These are phyloP conservation scores for Apophysomyces sp. DNA, from an alignment of 371 early-diverging fungal species.

Conservation along the genomic window DNA sequence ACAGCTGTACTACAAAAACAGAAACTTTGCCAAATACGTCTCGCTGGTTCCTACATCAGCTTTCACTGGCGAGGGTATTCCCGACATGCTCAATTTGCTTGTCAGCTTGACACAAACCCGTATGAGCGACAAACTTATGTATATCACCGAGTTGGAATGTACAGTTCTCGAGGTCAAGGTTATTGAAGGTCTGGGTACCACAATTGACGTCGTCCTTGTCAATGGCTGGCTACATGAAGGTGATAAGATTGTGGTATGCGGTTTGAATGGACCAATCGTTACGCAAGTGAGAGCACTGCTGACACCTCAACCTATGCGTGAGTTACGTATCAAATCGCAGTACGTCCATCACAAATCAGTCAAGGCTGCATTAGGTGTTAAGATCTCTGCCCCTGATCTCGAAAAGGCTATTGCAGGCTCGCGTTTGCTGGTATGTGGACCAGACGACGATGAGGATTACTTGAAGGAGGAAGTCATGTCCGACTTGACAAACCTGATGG, in stretches of 20 bases:
- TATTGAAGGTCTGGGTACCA: conserved; percentile 99
- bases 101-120: conserved; percentile 93
- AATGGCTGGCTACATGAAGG: conserved; percentile 98
- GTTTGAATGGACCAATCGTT: conserved; percentile 96
- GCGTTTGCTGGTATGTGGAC: conserved; percentile 89
- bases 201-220: conserved; percentile 98
- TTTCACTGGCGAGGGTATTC: conserved; percentile 99
- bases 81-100: conserved; percentile 95
- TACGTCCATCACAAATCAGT: conserved; percentile 97
- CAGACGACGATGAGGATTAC: conserved; percentile 97
- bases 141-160: conserved; percentile 95
- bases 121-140: conserved; percentile 96
- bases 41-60: conserved; percentile 99
- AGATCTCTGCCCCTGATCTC: conserved; percentile 95
- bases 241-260: conserved; percentile 97
- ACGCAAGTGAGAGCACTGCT: conserved; percentile 95
- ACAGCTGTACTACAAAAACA: conserved; percentile 94
- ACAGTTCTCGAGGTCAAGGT: conserved; percentile 99
- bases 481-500: conserved; percentile 79
- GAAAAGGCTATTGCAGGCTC: conserved; percentile 99
- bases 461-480: conserved; percentile 93
- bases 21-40: conserved; percentile 93
- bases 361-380: conserved; percentile 98
- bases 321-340: conserved; percentile 96
- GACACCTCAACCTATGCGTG: conserved; percentile 99